These are phyloP conservation scores for Porcisia hertigi DNA, from an alignment of 208 protist genomes.

Conservation along the genomic window DNA sequence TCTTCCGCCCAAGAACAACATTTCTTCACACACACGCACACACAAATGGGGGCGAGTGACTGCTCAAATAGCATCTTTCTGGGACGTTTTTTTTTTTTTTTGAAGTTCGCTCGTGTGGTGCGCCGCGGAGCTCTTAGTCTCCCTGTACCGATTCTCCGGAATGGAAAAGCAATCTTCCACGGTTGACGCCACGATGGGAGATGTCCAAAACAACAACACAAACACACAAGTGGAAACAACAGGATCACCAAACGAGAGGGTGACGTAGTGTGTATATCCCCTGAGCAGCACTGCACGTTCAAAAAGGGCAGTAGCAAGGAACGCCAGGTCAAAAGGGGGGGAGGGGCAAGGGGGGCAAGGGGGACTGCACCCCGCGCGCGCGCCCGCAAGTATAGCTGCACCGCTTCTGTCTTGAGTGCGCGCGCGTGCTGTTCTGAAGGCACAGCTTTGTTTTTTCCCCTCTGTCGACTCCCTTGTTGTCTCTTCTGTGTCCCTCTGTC, in stretches of 20 bases:
- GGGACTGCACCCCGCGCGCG: not conserved
- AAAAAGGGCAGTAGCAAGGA: not conserved
- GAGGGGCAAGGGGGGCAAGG: not conserved
- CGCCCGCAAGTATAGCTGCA: not conserved
- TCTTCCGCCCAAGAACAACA: not conserved
- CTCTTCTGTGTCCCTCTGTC: not conserved
- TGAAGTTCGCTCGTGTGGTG: not conserved
- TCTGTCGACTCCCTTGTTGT: not conserved
- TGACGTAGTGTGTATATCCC: not conserved
- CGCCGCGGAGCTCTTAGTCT: not conserved
- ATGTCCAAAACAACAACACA: not conserved
- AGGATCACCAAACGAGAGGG: not conserved
- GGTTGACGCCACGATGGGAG: not conserved
- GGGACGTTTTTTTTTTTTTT: not conserved
- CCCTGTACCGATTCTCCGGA: not conserved
- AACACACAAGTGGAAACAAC: not conserved
- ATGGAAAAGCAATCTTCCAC: not conserved
- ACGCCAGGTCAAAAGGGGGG: not conserved
- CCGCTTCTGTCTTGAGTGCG: not conserved
- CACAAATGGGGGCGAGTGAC: not conserved
- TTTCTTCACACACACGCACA: not conserved
- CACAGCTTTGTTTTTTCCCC: not conserved
- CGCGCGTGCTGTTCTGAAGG: not conserved
- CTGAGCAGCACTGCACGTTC: not conserved
- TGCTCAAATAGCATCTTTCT: not conserved